Evolutionary conservation across 352 stramenopile genomes (phyloP).

Genomic region (Globisporangium middletonii): DNA sequence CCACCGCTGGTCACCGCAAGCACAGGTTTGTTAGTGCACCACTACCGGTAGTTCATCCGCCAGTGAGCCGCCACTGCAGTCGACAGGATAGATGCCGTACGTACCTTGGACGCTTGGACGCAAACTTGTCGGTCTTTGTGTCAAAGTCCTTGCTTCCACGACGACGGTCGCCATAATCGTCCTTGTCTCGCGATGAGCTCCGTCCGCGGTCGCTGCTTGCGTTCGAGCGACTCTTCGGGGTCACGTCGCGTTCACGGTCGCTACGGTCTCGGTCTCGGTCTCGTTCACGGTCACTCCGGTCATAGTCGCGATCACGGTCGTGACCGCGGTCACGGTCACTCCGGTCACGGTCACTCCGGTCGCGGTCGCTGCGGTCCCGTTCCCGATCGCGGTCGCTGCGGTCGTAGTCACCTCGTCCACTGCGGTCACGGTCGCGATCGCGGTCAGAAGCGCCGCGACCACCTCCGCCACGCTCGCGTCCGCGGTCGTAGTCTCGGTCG

Average conservation of each 20-base stretch:
- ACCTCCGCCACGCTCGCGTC: constrained; percentile 10
- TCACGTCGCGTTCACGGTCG: constrained; percentile 15
- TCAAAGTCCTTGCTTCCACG: constrained; percentile 42
- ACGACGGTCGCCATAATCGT: constrained; percentile 26
- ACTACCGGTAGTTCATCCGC: no score
- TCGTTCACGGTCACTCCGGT: no score
- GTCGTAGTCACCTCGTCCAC: constrained; percentile 16
- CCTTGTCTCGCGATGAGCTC: constrained; percentile 18
- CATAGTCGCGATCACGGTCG: constrained; percentile 18
- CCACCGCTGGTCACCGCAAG: no score
- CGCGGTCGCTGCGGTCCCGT: constrained; percentile 25
- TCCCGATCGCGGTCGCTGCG: constrained; percentile 18
- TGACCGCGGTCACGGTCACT: no score
- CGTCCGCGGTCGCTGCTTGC: constrained; percentile 23
- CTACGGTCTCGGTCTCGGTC: no score
- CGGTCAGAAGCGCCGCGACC: constrained; percentile 3
- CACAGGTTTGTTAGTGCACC: no score
- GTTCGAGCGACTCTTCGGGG: constrained; percentile 21
- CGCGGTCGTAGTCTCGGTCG: constrained; percentile 18
- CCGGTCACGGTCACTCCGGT: constrained; percentile 14
- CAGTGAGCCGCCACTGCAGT: constrained; percentile 8
- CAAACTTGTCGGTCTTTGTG: constrained; percentile 19
- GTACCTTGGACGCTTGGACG: constrained; percentile 27
- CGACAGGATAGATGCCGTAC: neutral
- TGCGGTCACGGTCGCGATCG: constrained; percentile 6